phyloP scores from a whole-genome alignment of 345 rosid genomes.

The Brassica juncea region DNA sequence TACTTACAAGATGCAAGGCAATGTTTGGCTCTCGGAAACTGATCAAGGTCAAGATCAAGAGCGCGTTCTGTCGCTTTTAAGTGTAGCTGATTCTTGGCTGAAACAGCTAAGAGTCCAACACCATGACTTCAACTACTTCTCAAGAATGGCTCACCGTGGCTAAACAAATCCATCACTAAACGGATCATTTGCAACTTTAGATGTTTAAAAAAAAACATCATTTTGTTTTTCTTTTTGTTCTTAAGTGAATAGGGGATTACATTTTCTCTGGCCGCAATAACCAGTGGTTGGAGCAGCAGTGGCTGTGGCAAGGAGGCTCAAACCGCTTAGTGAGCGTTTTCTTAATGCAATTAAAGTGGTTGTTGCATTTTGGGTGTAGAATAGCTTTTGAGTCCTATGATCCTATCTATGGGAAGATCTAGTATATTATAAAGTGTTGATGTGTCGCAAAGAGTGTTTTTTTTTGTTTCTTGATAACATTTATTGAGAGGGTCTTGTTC shows the following conservation, averaged over 20 bases:
- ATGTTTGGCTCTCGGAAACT: conserved; percentile 83
- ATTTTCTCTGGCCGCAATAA: conserved; percentile 13
- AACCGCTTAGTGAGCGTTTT: conserved; percentile 20
- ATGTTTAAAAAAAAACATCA: background rate
- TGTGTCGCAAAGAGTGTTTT: conserved; percentile 13
- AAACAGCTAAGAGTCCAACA: conserved; percentile 96
- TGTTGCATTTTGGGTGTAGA: conserved; percentile 34
- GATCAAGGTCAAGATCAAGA: conserved; percentile 75
- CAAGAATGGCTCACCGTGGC: conserved; percentile 65
- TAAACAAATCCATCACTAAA: conserved; percentile 25
- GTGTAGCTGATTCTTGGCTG: conserved; percentile 99
- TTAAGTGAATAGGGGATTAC: conserved; percentile 27
- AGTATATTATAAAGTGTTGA: conserved; percentile 23
- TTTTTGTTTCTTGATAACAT: conserved; percentile 31
- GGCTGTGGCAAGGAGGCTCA: conserved; percentile 6
- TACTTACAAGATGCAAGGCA: conserved; percentile 98
- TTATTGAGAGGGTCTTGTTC: conserved; percentile 29
- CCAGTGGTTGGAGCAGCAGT: conserved; percentile 24
- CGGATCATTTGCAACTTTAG: conserved; percentile 8
- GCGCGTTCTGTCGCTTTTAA: conserved; percentile 67
- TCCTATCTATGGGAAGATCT: conserved; percentile 9
- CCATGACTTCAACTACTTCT: conserved; percentile 93
- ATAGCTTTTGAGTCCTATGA: conserved; percentile 25
- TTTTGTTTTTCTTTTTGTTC: conserved; percentile 34
- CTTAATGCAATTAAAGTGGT: conserved; percentile 1